Base-by-base conservation (phyloP, 768 basidiomycete genomes). In the Boletus patriciae region DNA sequence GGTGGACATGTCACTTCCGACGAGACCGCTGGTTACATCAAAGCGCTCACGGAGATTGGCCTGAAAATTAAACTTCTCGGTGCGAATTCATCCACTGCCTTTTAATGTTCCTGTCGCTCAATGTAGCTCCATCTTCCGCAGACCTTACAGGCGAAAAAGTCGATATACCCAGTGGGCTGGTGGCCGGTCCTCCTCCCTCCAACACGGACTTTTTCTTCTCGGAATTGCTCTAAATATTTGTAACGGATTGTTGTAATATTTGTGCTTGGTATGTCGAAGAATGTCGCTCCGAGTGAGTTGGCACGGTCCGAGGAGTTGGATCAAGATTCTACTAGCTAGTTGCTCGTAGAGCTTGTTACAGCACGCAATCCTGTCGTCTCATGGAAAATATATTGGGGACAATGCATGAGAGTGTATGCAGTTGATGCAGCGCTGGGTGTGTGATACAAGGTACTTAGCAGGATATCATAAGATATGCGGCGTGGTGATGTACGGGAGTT, bases 101-200 rank as follows among this genome's bases (percentile, higher is more conserved):
- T 1, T 18, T 9, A 37, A 16, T 33, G 13, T 4, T 40, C 34
- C n/a, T 13, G 41, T 16, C 3, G 4, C 38, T 43, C 9, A 58
- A 18, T n/a, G 5, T 23, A n/a, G 19, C 21, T 36, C 34, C 34
- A 36, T 41, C 29, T 8, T 10, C 29, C n/a, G 52, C 63, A 90
- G 94, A 95, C 74, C 78, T 97, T 38, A 88, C 90, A 1, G 94
- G 93, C 7, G 93, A 94, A 70, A 86, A 83, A 74, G 88, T 94
- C 16, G 90, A 94, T 66, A 92, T 96, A 65, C 93, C 93, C 4
- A 88, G 86, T 58, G 86, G 87, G 29, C 75, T 94, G 51, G 75
- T 80, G 46, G 79, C 88, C n/a, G 90, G 92, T 13, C 83, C 86
- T 37, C 90, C 92, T 50, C 92, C 92, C 13, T 74, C 78, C 16